Evolutionary conservation across 2,329 filamentous ascomycete genomes (phyloP), one percentile per base, ranked within the genome.

Genomic region (Colletotrichum orbiculare): DNA sequence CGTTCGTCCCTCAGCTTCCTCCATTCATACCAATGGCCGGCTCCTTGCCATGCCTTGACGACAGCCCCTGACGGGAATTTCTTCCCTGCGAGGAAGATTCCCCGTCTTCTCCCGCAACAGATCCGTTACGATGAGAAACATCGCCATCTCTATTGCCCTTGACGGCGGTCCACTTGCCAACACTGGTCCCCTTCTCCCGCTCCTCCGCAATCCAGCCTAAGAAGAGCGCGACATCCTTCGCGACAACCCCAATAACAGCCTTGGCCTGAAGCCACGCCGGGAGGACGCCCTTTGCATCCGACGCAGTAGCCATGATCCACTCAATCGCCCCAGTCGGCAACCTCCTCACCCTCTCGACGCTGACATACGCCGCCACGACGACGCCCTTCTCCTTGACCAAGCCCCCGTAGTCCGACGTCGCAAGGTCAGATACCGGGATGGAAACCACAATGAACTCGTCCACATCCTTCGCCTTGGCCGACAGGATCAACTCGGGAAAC

Each of bases 231-330:
- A 93, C 91, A 73, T 94, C 91, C 77, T 92, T 91, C 15, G 86
- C 86, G 53, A 94, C 82, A 66, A 86, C 83, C 1, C 82, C 83
- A 2, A 89, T 86, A 53, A 92, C 81, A 4, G 85, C 87, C 73
- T 86, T 71, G 67, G 87, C 88, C 80, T 94, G 91, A 69, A 90
- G 73, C 80, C 83, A 88, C 73, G 83, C 80, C 0, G 92, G 92
- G 60, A 94, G 71, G 35, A 83, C 75, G 0, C 92, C 92, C 58
- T 83, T 83, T 0, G 91, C 91, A 74, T 94, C 86, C 64, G 88
- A 91, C 10, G 89, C 85, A 9, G 91, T 94, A 8, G 87, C 90
- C 90, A 95, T 94, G 63, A 90, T 80, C 92, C 92, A 96, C 75
- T 91, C 88, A 50, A 92, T 82, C 15, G 78, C 74, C 1, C 79